phyloP scores from a whole-genome alignment of 225 moss, liverwort and hornwort species.

The Physcomitrellopsis africana region DNA sequence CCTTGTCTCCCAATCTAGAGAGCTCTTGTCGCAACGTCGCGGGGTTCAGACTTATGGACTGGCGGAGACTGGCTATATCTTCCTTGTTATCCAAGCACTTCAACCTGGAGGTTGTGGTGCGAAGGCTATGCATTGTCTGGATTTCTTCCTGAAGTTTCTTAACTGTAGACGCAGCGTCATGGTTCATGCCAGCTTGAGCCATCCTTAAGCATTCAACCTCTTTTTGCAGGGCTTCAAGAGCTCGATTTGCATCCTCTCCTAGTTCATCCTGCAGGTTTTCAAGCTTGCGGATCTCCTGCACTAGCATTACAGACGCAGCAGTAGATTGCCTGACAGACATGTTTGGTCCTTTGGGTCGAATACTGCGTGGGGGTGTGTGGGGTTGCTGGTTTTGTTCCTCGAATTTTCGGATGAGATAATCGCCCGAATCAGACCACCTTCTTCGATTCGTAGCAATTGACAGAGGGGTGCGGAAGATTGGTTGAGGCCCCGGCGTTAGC shows the following conservation, averaged over 20 bases:
- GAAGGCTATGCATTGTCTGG: conserved; percentile 77
- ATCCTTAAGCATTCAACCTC: conserved; percentile 95
- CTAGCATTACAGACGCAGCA: conserved; percentile 92
- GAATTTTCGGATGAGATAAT: conserved; percentile 60
- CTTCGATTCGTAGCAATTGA: conserved; percentile 51
- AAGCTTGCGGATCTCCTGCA: conserved; percentile 97
- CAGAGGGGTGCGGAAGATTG: conserved; percentile 39
- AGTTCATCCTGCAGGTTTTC: conserved; percentile 97
- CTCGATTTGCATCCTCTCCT: conserved; percentile 96
- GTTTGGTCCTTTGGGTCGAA: conserved; percentile 51
- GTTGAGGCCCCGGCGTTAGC: conserved; percentile 47
- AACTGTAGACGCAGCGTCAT: conserved; percentile 89
- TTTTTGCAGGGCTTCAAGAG: conserved; percentile 94
- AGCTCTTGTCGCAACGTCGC: conserved; percentile 79
- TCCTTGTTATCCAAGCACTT: conserved; percentile 53
- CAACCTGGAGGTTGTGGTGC: conserved; percentile 49
- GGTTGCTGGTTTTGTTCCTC: conserved; percentile 45
- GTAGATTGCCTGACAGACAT: conserved; percentile 80
- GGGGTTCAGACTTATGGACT: conserved; percentile 60
- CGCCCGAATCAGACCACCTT: conserved; percentile 69
- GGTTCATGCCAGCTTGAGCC: conserved; percentile 98
- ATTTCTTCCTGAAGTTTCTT: conserved; percentile 97
- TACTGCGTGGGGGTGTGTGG: conserved; percentile 40
- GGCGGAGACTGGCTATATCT: conserved; percentile 55
- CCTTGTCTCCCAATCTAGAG: conserved; percentile 79